These are phyloP conservation scores for Apiospora rasikravindrae DNA, from an alignment of 2,329 filamentous ascomycete species.

Conservation along the genomic window DNA sequence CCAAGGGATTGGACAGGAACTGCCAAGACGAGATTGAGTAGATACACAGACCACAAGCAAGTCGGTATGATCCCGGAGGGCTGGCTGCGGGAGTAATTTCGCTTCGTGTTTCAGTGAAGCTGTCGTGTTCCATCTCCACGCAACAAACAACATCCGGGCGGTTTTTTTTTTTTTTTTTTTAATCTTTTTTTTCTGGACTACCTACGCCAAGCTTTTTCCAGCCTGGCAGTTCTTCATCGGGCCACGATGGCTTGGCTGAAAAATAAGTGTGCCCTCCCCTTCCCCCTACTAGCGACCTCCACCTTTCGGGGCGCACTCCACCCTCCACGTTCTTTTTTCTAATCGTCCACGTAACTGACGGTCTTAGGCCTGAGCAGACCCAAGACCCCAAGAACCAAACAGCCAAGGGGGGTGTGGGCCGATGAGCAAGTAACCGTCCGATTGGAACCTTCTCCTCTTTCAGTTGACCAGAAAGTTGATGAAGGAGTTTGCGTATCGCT, in stretches of 20 bases:
- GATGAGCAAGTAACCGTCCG: conserved; percentile 2
- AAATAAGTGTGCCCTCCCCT: not conserved
- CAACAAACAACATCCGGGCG: not conserved
- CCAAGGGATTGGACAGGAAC: not conserved
- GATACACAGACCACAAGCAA: too few species aligned
- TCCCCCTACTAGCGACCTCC: not conserved
- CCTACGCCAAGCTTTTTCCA: conserved; percentile 6
- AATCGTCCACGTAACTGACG: conserved; percentile 14
- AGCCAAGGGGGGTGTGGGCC: not conserved
- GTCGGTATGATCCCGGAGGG: not conserved
- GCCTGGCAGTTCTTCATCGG: not conserved
- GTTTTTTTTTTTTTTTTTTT: too few species aligned
- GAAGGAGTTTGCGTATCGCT: too few species aligned
- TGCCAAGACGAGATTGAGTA: not conserved
- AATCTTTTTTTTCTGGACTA: not conserved
- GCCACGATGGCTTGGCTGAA: conserved; percentile 13
- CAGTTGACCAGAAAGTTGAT: too few species aligned
- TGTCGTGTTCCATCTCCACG: conserved; percentile 1
- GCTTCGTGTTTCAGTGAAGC: conserved; percentile 17
- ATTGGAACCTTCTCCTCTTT: not conserved
- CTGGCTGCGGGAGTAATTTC: conserved; percentile 13
- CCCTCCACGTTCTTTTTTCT: conserved; percentile 12
- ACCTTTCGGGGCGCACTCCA: not conserved
- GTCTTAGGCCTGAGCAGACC: conserved; percentile 13
- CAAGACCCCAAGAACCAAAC: not conserved